A percentile compares a stretch with the other conserved stretches of the same genome.
Conservation (phyloP, 2,329 filamentous ascomycete species). For the Rachicladosporium sp. region DNA sequence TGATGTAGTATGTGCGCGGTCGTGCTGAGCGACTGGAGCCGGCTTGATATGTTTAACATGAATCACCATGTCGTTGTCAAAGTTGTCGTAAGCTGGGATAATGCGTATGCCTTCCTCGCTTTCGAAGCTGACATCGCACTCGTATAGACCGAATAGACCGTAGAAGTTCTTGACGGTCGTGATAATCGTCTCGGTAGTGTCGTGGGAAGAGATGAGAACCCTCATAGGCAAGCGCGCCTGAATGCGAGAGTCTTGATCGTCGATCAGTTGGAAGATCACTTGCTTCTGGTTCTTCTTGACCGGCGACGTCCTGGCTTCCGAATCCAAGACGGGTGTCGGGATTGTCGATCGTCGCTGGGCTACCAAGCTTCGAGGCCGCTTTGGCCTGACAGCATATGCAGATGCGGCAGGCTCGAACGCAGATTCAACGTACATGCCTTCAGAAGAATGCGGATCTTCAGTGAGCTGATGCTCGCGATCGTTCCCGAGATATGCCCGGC, state of each 20-base stretch:
- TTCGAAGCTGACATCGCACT: slow-evolving; percentile 85
- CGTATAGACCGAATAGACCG: slow-evolving; percentile 56
- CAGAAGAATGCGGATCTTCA: too few relatives aligned
- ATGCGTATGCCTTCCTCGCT: slow-evolving; percentile 79
- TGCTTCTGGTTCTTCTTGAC: slow-evolving; percentile 45
- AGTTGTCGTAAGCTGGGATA: slow-evolving; percentile 94
- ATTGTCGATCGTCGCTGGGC: too few relatives aligned
- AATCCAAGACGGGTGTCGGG: too few relatives aligned
- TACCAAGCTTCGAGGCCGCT: too few relatives aligned
- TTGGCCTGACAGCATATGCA: too few relatives aligned
- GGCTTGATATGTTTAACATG: slow-evolving; percentile 53
- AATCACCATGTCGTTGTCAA: slow-evolving; percentile 81
- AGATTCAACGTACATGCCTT: too few relatives aligned
- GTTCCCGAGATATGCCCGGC: too few relatives aligned
- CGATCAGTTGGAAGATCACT: slow-evolving; percentile 65
- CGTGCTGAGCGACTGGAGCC: slow-evolving; percentile 10
- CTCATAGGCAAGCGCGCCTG: slow-evolving; percentile 66
- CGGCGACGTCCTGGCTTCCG: slow-evolving; percentile 13
- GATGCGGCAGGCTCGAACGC: too few relatives aligned
- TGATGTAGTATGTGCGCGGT: slow-evolving; percentile 23
- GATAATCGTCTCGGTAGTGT: slow-evolving; percentile 94
- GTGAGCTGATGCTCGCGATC: too few relatives aligned
- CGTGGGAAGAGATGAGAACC: slow-evolving; percentile 85
- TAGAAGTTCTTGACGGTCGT: slow-evolving; percentile 99
- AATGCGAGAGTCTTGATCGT: slow-evolving; percentile 22